These are phyloP conservation scores for Colletotrichum sp. DNA, from an alignment of 2,329 filamentous ascomycete species.

Conservation along the genomic window DNA sequence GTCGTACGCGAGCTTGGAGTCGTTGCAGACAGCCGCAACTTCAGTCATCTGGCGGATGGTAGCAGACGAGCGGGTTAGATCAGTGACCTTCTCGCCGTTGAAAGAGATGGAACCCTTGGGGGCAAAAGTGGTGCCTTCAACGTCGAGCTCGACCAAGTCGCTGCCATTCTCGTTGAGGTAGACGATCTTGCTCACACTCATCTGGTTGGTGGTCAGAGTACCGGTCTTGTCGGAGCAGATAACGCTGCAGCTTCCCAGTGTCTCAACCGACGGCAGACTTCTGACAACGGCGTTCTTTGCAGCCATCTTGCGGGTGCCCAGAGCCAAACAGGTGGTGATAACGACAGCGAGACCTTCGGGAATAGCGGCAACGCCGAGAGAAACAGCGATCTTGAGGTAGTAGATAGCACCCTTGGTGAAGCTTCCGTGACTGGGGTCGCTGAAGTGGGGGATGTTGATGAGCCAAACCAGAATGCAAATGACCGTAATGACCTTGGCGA, in stretches of 20 bases:
- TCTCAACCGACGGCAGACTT: slow-evolving; percentile 95
- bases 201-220: slow-evolving; percentile 97
- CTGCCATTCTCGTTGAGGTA: slow-evolving; percentile 77
- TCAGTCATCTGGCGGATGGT: slow-evolving; percentile 81
- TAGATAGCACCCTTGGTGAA: slow-evolving; percentile 99
- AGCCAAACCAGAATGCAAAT: slow-evolving; percentile 98
- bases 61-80: slow-evolving; percentile 72
- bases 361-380: slow-evolving; percentile 95
- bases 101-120: slow-evolving; percentile 77
- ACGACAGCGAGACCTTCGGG: slow-evolving; percentile 97
- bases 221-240: slow-evolving; percentile 99
- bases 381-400: slow-evolving; percentile 99
- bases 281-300: slow-evolving; percentile 97
- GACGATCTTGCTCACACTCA: slow-evolving; percentile 95
- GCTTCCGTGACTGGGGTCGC: slow-evolving; percentile 88
- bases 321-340: slow-evolving; percentile 96
- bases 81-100: slow-evolving; percentile 70
- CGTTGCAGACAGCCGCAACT: slow-evolving; percentile 83
- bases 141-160: slow-evolving; percentile 82
- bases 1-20: slow-evolving; percentile 84
- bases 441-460: slow-evolving; percentile 98
- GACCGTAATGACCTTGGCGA: slow-evolving; percentile 97
- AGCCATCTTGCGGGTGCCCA: slow-evolving; percentile 98
- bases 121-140: slow-evolving; percentile 92
- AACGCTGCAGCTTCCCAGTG: slow-evolving; percentile 97